Base-by-base conservation (phyloP, 164 flowering plant species). In the Warburgia ugandensis region DNA sequence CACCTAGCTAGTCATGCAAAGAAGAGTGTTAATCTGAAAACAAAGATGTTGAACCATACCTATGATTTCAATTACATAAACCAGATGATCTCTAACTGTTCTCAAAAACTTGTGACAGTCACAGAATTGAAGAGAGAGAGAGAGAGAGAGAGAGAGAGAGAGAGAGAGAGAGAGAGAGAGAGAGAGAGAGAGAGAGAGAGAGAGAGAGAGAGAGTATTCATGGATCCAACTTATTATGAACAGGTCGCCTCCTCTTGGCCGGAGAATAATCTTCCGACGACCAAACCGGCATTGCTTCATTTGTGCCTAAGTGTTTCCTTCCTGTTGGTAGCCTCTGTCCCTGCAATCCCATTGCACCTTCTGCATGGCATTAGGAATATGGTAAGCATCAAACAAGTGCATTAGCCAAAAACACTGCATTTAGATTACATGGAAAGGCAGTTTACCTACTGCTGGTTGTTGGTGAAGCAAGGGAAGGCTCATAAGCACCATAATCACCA, bases 231-330 rank as follows among this genome's bases (percentile, higher is more conserved):
- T 31, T 43, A 23, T 54, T 54, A 25, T 54, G 58, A 12, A 29
- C 40, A 12, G 58, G 36, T 31, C 35, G 38, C 6, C 48, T 31
- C 16, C 49, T 28, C 31, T 29, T 27, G 11, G 26, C 47, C 22
- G 49, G 13, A 44, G 58, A 54, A 33, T 54, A 54, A 54, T 54
- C 58, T n/a, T 30, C 48, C 2, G 49, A 42, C 47, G 38, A 43
- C 58, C 48, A 43, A n/a, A n/a, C n/a, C 49, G 58, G 25, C 11
- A 11, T 16, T n/a, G 1, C 25, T 19, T 21, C 49, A 9, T 43
- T 16, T 9, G 12, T 14, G 1, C 23, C 5, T 39, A 42, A 2
- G 2, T 21, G 17, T 42, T 29, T 54, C 45, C 58, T 32, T 42
- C 58, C 58, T 38, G 14, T 30, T 28, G 6, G 21, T 26, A 4